Evolutionary conservation across 257 asterid genomes (phyloP), one percentile per base, ranked within the genome.

Genomic region (Anisodus tanguticus): DNA sequence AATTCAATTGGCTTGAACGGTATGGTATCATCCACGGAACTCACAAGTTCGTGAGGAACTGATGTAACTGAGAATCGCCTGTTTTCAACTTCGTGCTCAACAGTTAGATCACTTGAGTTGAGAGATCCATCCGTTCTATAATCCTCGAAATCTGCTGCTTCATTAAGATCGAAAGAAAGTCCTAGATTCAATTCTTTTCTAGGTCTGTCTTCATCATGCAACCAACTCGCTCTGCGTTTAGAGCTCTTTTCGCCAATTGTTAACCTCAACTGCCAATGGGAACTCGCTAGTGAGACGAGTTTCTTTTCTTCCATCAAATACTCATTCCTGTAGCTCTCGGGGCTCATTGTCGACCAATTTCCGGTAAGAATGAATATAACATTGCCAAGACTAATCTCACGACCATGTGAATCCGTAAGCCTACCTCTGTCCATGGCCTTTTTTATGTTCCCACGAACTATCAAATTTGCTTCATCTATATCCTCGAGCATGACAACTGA

Each of bases 401-500:
- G 95, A 10, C 99, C 98, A 58, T 92, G 93, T 10, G 99, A 93
- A 88, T 94, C 98, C 0, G 90, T 79, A 12, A 96, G 88, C 91
- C 97, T 81, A 13, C 99, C 98, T 74, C 95, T 89, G 72, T 94
- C 97, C 58, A 93, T 88, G 1, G 99, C 98, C 19, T 90, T 89
- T 78, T 91, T 92, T 35, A 94, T 89, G 80, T 81, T 88, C 82
- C 93, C 97, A 0, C 92, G 91, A 22, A 93, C 87, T 16, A 94
- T 49, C 90, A 82, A 53, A 83, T 92, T 95, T 1, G 95, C 95
- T 84, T 93, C 98, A 57, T 96, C 98, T 6, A 92, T 86, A 84
- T 93, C 99, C 82, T 93, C 95, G 17, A 96, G 93, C 94, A 96
- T 53, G 80, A 96, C 90, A 16, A 96, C 97, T 1, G 98, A 94